Evolutionary conservation across 2,329 filamentous ascomycete species (phyloP), one percentile per base, ranked within the genome.

Genomic region (Biscogniauxia marginata): DNA sequence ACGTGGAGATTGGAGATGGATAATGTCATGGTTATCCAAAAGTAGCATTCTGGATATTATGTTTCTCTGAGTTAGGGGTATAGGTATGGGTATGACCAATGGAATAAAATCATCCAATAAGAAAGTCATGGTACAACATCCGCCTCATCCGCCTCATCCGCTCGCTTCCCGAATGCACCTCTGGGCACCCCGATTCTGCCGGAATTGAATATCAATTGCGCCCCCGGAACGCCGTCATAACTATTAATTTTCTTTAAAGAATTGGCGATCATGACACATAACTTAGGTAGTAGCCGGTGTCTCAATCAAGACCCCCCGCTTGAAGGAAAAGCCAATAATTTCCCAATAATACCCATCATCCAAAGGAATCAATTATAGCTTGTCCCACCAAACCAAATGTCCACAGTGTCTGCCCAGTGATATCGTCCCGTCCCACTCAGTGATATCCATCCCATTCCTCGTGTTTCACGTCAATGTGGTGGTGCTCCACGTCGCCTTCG

Each of bases 361-460:
- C 30, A 8, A 39, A 39, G 30, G 13, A 16, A n/a, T 39, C 30
- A 39, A 9, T 39, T 39, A 39, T 39, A 39, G 13, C 30, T 39
- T 16, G n/a, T 39, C 13, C 13, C 30, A 39, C n/a, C 30, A 39
- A n/a, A 39, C 13, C 6, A 39, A 39, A 39, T 4, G 30, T 9
- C n/a, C n/a, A 16, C 13, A n/a, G 2, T 16, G n/a, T 9, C 30
- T 39, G 11, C 6, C 30, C 30, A 39, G 3, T n/a, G 11, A 4
- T 39, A 4, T 4, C 30, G n/a, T 39, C 30, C 5, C 9, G 2
- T n/a, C 30, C 30, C 13, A 9, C 13, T 90, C 86, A 3, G 85
- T 87, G 4, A 79, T 81, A 66, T 24, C 61, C 43, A 23, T 70
- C 71, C 70, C 71, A 73, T 3, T 70, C 62, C 56, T 75, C 73